Evolutionary conservation across 345 rosid species (phyloP).

Genomic region (Brassica rapa): DNA sequence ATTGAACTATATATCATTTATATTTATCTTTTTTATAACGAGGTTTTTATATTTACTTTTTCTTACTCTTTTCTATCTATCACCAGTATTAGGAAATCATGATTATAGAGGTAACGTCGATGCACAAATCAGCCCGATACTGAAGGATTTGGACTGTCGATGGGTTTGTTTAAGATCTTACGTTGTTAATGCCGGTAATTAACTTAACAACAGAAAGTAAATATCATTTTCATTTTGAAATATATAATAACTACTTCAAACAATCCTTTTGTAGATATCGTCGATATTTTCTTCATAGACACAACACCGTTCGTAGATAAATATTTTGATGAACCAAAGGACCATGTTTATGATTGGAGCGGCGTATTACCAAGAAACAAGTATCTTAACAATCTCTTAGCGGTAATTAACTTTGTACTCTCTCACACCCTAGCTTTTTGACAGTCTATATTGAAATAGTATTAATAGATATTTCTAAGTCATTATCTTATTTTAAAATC

Average conservation of each 20-base stretch:
- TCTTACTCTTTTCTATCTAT: too few relatives aligned
- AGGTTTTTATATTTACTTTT: not conserved
- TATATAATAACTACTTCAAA: not conserved
- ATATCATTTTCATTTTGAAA: not conserved
- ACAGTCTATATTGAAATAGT: not conserved
- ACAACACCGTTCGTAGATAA: constrained; percentile 65
- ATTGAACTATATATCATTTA: not conserved
- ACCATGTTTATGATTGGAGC: constrained; percentile 62
- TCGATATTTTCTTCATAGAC: constrained; percentile 63
- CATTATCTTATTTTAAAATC: not conserved
- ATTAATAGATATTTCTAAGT: not conserved
- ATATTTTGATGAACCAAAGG: constrained; percentile 53
- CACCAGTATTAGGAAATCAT: constrained; percentile 64
- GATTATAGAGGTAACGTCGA: constrained; percentile 60
- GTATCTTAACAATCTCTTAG: constrained; percentile 51
- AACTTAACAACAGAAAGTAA: not conserved
- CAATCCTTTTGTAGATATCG: constrained; percentile 42
- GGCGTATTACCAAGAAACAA: constrained; percentile 50
- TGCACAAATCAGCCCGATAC: constrained; percentile 55
- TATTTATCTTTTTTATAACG: not conserved
- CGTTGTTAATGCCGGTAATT: constrained; percentile 50
- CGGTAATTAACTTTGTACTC: constrained; percentile 36
- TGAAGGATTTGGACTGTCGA: constrained; percentile 44
- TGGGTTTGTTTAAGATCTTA: constrained; percentile 62
- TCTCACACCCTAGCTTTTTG: not conserved